phyloP scores from a whole-genome alignment of 1,284 basidiomycete genomes.

The Violaceomyces palustris region DNA sequence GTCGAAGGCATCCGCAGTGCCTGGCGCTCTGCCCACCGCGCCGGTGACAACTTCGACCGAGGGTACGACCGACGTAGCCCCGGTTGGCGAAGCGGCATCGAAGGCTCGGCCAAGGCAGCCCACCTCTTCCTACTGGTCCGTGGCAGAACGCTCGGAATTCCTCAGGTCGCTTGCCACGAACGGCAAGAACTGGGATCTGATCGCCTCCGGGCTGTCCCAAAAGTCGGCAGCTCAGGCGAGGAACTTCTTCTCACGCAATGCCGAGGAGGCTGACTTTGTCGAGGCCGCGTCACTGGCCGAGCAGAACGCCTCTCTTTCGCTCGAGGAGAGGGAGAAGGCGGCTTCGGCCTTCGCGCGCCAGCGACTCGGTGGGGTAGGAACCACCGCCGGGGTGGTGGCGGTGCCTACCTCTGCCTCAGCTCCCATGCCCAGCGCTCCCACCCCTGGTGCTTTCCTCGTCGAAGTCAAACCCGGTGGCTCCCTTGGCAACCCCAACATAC shows the following conservation, averaged over 20 bases:
- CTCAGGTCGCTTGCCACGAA: constrained; percentile 64
- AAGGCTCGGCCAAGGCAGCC: constrained; percentile 30
- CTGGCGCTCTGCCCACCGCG: constrained; percentile 1
- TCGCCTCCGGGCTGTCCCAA: constrained; percentile 68
- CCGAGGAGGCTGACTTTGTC: constrained; percentile 40
- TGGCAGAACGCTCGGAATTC: constrained; percentile 60
- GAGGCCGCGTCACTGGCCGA: constrained; percentile 41
- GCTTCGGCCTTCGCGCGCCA: constrained; percentile 26
- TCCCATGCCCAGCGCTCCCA: background rate
- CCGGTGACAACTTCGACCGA: background rate
- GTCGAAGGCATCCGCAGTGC: background rate
- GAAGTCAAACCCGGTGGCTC: background rate
- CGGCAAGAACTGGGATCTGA: constrained; percentile 70
- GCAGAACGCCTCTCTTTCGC: constrained; percentile 23
- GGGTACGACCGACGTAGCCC: constrained; percentile 3
- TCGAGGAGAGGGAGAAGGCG: constrained; percentile 20
- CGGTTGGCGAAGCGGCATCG: background rate
- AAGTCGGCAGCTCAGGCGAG: constrained; percentile 75
- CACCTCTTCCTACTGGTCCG: constrained; percentile 58
- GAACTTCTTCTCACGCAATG: constrained; percentile 60
- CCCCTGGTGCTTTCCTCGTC: background rate
- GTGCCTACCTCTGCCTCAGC: constrained; percentile 1
- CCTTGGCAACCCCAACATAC: background rate
- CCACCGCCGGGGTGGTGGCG: constrained; percentile 2
- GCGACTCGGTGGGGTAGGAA: constrained; percentile 2